Conservation (phyloP, 1,284 basidiomycete genomes). For the Trichosporon ovoides region DNA sequence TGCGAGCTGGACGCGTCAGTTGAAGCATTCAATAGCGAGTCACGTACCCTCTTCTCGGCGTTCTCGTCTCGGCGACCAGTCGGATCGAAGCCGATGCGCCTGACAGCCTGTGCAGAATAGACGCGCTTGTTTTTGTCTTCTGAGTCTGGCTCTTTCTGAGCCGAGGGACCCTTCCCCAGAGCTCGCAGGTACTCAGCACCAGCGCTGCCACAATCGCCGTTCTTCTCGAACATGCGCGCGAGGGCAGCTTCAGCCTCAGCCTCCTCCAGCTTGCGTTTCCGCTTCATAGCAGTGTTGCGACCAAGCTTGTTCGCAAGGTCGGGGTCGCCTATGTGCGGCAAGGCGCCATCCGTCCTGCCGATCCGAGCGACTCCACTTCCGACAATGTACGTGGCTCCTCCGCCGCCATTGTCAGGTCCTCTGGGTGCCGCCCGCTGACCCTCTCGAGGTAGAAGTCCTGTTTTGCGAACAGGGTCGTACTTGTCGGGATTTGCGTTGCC, state of each 20-base stretch:
- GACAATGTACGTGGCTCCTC: constrained; percentile 69
- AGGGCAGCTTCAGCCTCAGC: constrained; percentile 60
- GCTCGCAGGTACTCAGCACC: constrained; percentile 53
- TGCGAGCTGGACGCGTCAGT: constrained; percentile 14
- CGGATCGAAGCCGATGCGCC: constrained; percentile 47
- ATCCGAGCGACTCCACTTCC: constrained; percentile 57
- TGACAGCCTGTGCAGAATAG: constrained; percentile 41
- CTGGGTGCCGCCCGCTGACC: constrained; percentile 31
- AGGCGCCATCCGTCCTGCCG: constrained; percentile 41
- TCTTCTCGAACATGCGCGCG: constrained; percentile 54
- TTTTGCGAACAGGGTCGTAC: constrained; percentile 59
- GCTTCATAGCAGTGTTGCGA: constrained; percentile 58
- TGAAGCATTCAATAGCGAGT: neutral
- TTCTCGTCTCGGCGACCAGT: constrained; percentile 18
- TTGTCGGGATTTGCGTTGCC: constrained; percentile 21
- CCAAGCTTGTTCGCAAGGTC: constrained; percentile 64
- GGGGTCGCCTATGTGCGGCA: constrained; percentile 44
- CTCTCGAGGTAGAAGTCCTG: constrained; percentile 32
- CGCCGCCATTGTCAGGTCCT: constrained; percentile 37
- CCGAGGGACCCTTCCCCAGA: constrained; percentile 40
- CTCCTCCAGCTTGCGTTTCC: constrained; percentile 58
- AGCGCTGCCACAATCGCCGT: constrained; percentile 23
- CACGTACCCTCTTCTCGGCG: constrained; percentile 25
- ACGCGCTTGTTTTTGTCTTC: constrained; percentile 35
- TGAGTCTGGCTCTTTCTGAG: constrained; percentile 29